Conservation (phyloP, 1,139 yeast species). For the Candida sp. region DNA sequence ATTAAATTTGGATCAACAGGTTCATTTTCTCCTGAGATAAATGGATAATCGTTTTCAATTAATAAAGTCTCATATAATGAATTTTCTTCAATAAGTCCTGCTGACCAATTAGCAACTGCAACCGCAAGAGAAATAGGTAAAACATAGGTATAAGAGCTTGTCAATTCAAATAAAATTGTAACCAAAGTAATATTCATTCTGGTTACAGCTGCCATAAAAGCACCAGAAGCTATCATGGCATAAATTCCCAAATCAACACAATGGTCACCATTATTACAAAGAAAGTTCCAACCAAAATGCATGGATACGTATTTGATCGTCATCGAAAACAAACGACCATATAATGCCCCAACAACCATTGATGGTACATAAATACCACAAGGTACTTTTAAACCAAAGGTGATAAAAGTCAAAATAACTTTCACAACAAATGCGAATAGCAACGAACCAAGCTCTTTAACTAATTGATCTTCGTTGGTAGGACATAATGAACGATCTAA, state of each 20-base stretch:
- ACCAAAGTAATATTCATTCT: constrained; percentile 64
- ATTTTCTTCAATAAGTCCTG: constrained; percentile 48
- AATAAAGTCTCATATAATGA: constrained; percentile 53
- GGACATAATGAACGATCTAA: constrained; percentile 42
- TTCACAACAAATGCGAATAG: constrained; percentile 45
- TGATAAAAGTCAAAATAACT: constrained; percentile 44
- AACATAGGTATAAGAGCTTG: constrained; percentile 59
- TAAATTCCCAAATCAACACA: constrained; percentile 60
- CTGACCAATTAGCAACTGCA: constrained; percentile 59
- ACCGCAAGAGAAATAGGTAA: constrained; percentile 57
- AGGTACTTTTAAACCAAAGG: constrained; percentile 63
- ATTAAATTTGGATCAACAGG: constrained; percentile 31
- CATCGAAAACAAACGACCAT: constrained; percentile 55
- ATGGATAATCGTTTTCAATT: constrained; percentile 52
- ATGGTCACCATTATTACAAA: constrained; percentile 13
- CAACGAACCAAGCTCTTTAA: constrained; percentile 32
- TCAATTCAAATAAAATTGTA: constrained; percentile 56
- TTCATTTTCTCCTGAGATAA: constrained; percentile 41
- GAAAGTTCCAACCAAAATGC: constrained; percentile 15
- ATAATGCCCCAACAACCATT: constrained; percentile 66
- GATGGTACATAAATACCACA: constrained; percentile 69
- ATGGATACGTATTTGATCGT: constrained; percentile 38
- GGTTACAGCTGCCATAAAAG: constrained; percentile 68
- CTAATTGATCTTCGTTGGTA: constrained; percentile 20
- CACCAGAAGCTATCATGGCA: constrained; percentile 66